A percentile compares a stretch with the other conserved stretches of the same genome.
phyloP scores from a whole-genome alignment of 176 grass and related monocot genomes.

The Avena insularis region DNA sequence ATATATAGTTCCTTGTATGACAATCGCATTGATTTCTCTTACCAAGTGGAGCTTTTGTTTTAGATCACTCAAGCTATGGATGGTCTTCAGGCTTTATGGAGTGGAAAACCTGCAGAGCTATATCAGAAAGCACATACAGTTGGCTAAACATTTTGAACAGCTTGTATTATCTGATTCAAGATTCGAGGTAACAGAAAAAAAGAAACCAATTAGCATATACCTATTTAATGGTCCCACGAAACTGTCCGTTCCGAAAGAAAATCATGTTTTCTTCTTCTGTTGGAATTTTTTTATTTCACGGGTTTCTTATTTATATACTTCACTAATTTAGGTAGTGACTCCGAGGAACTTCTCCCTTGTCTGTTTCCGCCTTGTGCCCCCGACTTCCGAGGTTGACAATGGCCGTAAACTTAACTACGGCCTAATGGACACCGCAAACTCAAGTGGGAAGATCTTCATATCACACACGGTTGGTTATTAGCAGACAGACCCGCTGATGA shows the following conservation, averaged over 20 bases:
- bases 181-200: slow-evolving; percentile 64
- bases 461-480: slow-evolving; percentile 61
- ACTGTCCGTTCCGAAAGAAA: neutral
- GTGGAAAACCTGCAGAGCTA: slow-evolving; percentile 69
- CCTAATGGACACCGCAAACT: slow-evolving; percentile 57
- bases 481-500: neutral
- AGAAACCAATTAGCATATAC: neutral
- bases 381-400: slow-evolving; percentile 46
- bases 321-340: slow-evolving; percentile 54
- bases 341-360: slow-evolving; percentile 67
- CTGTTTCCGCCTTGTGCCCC: slow-evolving; percentile 65
- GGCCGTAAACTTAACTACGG: slow-evolving; percentile 65
- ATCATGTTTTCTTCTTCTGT: neutral
- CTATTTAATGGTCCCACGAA: neutral
- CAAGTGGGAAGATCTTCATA: slow-evolving; percentile 68
- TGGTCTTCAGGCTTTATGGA: slow-evolving; percentile 83
- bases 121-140: slow-evolving; percentile 68
- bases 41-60: slow-evolving; percentile 35
- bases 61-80: slow-evolving; percentile 81
- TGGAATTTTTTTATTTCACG: neutral
- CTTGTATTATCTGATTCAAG: slow-evolving; percentile 58
- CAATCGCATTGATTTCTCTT: slow-evolving; percentile 3
- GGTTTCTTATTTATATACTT: neutral
- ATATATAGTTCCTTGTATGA: neutral
- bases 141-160: slow-evolving; percentile 66